A percentile compares a stretch with the other conserved stretches of the same genome.
Conservation (phyloP, 2,329 filamentous ascomycete species). For the Tolypocladium ovalisporum region DNA sequence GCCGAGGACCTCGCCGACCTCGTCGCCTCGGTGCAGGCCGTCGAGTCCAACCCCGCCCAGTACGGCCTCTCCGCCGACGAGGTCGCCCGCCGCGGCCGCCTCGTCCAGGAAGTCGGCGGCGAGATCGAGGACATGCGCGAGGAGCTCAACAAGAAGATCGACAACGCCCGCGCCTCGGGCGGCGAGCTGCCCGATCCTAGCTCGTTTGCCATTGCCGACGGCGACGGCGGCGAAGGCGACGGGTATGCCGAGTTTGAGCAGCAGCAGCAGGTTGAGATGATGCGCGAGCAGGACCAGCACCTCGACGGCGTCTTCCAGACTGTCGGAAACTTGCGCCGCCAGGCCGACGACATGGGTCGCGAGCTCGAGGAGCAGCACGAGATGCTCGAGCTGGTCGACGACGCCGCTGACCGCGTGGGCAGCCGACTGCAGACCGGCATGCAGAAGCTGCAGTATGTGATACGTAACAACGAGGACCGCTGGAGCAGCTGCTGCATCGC, state of each 20-base stretch:
- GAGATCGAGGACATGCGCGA: constrained; percentile 85
- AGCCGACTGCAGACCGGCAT: constrained; percentile 77
- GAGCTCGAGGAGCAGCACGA: constrained; percentile 92
- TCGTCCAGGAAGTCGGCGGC: constrained; percentile 80
- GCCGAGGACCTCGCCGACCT: constrained; percentile 83
- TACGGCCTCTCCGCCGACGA: constrained; percentile 81
- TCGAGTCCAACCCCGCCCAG: constrained; percentile 76
- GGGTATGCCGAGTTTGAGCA: constrained; percentile 79
- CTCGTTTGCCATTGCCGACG: constrained; percentile 42
- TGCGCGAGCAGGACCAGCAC: constrained; percentile 89
- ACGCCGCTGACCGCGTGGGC: constrained; percentile 75
- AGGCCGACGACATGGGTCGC: constrained; percentile 91
- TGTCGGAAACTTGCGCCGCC: constrained; percentile 78
- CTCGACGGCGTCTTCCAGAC: constrained; percentile 88
- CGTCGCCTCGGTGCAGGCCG: constrained; percentile 71
- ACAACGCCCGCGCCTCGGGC: constrained; percentile 19
- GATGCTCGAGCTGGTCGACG: constrained; percentile 79
- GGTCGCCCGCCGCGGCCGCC: constrained; percentile 64
- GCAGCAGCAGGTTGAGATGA: constrained; percentile 80
- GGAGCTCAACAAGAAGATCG: constrained; percentile 57
- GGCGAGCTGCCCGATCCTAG: constrained; percentile 42
- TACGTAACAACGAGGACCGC: constrained; percentile 81
- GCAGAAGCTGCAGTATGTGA: constrained; percentile 74
- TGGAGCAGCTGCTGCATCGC: constrained; percentile 85
- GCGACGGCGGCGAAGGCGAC: constrained; percentile 37